Evolutionary conservation across 495 filamentous ascomycete genomes (phyloP).

Genomic region (Daldinia grandis): DNA sequence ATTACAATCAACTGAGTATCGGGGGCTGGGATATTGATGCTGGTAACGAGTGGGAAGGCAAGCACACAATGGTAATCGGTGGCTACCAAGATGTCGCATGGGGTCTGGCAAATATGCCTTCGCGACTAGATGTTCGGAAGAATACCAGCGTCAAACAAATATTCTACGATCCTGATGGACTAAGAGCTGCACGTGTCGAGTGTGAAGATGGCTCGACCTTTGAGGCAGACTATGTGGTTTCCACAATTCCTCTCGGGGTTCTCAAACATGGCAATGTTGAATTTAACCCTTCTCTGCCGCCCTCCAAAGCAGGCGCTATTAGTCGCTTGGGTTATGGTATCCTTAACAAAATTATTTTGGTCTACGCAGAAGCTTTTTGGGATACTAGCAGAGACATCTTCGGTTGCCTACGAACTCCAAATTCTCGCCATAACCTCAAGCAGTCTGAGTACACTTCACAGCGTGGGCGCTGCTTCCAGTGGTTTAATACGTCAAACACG

Average conservation of each 20-base stretch:
- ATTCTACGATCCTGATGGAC: slow-evolving; percentile 43
- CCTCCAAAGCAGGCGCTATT: slow-evolving; percentile 85
- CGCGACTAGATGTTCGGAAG: slow-evolving; percentile 78
- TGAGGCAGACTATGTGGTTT: slow-evolving; percentile 85
- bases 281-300: slow-evolving; percentile 85
- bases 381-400: slow-evolving; percentile 93
- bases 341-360: slow-evolving; percentile 93
- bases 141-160: slow-evolving; percentile 58
- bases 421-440: slow-evolving; percentile 59
- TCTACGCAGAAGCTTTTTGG: slow-evolving; percentile 93
- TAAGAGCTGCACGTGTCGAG: slow-evolving; percentile 63
- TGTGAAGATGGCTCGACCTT: slow-evolving; percentile 82
- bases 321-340: slow-evolving; percentile 90
- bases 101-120: slow-evolving; percentile 78
- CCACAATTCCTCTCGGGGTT: slow-evolving; percentile 88
- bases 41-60: slow-evolving; percentile 96
- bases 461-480: slow-evolving; percentile 89
- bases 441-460: slow-evolving; percentile 63
- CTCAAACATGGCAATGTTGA: slow-evolving; percentile 77
- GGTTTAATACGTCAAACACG: slow-evolving; percentile 93
- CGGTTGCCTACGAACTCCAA: slow-evolving; percentile 79
- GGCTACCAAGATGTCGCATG: slow-evolving; percentile 91
- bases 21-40: slow-evolving; percentile 96
- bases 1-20: slow-evolving; percentile 85
- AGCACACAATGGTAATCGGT: slow-evolving; percentile 89